Evolutionary conservation across 768 basidiomycete species (phyloP).

Genomic region (Phanerodontia chrysosporium): DNA sequence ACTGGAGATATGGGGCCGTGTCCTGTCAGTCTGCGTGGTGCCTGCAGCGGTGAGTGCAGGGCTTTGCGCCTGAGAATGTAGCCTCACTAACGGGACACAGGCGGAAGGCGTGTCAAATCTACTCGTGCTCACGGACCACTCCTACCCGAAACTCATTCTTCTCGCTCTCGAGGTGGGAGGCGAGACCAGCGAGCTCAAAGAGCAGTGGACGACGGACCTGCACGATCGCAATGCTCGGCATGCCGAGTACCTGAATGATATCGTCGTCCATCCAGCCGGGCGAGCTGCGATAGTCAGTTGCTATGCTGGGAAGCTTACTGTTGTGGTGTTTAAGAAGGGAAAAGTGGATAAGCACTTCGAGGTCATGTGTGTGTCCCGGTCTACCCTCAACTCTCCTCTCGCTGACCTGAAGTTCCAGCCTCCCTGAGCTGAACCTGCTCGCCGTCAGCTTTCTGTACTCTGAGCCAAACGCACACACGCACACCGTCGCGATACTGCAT

Average conservation of each 20-base stretch:
- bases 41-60: constrained; percentile 44
- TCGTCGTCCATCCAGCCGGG: constrained; percentile 64
- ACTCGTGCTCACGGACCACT: constrained; percentile 70
- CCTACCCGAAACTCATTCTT: constrained; percentile 68
- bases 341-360: constrained; percentile 55
- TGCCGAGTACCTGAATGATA: constrained; percentile 69
- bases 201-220: constrained; percentile 46
- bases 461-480: constrained; percentile 30
- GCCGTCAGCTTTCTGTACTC: constrained; percentile 57
- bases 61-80: neutral
- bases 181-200: constrained; percentile 31
- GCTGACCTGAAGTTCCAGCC: constrained; percentile 28
- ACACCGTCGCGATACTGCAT: constrained; percentile 63
- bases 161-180: constrained; percentile 44
- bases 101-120: constrained; percentile 38
- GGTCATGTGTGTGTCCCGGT: constrained; percentile 41
- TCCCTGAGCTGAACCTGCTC: constrained; percentile 67
- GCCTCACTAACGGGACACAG: constrained; percentile 6
- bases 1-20: constrained; percentile 66
- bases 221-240: constrained; percentile 51
- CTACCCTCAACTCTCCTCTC: constrained; percentile 5
- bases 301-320: constrained; percentile 67
- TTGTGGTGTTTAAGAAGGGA: constrained; percentile 55
- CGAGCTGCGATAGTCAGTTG: constrained; percentile 57
- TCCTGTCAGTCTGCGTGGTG: constrained; percentile 51